A percentile compares a stretch with the other conserved stretches of the same genome.
phyloP scores from a whole-genome alignment of 78 protist species.

The Pelomyxa schiedti region DNA sequence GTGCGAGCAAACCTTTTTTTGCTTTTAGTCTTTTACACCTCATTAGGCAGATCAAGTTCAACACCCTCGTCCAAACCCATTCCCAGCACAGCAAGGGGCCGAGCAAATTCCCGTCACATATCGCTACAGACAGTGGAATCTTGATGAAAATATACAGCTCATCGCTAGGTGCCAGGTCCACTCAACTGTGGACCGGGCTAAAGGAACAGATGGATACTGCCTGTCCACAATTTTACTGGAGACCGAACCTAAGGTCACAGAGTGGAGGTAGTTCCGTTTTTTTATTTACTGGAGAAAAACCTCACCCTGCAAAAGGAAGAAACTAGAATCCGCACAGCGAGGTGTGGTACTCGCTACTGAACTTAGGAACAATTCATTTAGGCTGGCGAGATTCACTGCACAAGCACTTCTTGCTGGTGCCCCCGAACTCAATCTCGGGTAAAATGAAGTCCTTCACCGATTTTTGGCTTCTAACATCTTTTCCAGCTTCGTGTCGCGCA shows the following conservation, averaged over 20 bases:
- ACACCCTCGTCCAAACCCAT: constrained; percentile 23
- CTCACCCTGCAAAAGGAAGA: no score
- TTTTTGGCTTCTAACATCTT: neutral
- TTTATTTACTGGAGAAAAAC: no score
- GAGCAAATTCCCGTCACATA: constrained; percentile 11
- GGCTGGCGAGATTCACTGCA: constrained; percentile 32
- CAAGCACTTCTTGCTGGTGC: constrained; percentile 28
- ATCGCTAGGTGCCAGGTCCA: neutral
- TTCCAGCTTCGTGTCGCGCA: neutral
- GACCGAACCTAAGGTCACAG: constrained; percentile 4
- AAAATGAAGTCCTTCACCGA: neutral
- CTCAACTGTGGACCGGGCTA: constrained; percentile 10
- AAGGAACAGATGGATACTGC: constrained; percentile 22
- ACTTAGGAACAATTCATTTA: constrained; percentile 37
- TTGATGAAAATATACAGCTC: constrained; percentile 15
- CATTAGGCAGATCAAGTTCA: no score
- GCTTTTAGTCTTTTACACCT: no score
- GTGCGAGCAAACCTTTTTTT: neutral
- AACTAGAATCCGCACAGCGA: constrained; percentile 21
- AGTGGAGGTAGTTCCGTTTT: no score
- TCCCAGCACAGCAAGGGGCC: constrained; percentile 16
- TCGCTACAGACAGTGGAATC: constrained; percentile 33
- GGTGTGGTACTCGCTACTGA: constrained; percentile 52
- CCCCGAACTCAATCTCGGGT: constrained; percentile 26
- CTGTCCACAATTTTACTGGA: neutral